These are phyloP conservation scores for Penicillium sp. DNA, from an alignment of 2,329 filamentous ascomycete species.

Conservation along the genomic window DNA sequence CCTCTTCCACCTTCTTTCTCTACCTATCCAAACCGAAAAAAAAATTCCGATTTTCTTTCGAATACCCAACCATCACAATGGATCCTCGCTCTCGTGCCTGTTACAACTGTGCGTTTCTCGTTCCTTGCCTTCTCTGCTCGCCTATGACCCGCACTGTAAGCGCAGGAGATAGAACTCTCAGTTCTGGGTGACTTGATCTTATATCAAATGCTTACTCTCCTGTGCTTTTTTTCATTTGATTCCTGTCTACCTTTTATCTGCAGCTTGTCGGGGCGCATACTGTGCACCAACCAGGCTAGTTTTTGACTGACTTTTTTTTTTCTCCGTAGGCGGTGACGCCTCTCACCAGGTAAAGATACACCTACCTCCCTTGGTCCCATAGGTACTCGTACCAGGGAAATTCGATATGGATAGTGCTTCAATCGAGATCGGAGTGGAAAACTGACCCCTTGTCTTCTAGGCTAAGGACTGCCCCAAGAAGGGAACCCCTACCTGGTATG, in stretches of 20 bases:
- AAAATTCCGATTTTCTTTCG: conserved; percentile 1
- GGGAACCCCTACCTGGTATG: conserved; percentile 78
- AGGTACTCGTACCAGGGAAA: background rate
- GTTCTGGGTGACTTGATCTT: background rate
- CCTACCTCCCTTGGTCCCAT: background rate
- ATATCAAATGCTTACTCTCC: background rate
- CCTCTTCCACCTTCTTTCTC: conserved; percentile 8
- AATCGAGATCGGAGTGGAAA: background rate
- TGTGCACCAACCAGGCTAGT: background rate
- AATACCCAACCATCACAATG: conserved; percentile 39
- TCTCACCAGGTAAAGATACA: conserved; percentile 68
- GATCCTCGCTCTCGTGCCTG: conserved; percentile 56
- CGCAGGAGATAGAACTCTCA: background rate
- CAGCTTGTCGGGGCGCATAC: background rate
- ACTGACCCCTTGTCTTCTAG: conserved; percentile 46
- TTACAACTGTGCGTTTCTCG: conserved; percentile 57
- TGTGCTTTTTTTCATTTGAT: background rate
- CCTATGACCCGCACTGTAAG: conserved; percentile 15
- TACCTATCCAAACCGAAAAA: conserved; percentile 4
- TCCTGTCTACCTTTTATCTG: background rate
- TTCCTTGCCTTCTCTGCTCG: conserved; percentile 8
- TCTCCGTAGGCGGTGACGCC: conserved; percentile 65
- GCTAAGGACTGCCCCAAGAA: conserved; percentile 85
- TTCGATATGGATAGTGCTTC: background rate
- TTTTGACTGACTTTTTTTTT: conserved; percentile 25